Percentiles rank a stretch among this genome's conserved stretches.
These are phyloP conservation scores for Dactylellina sp. DNA, from an alignment of 2,329 filamentous ascomycete genomes.

Conservation along the genomic window DNA sequence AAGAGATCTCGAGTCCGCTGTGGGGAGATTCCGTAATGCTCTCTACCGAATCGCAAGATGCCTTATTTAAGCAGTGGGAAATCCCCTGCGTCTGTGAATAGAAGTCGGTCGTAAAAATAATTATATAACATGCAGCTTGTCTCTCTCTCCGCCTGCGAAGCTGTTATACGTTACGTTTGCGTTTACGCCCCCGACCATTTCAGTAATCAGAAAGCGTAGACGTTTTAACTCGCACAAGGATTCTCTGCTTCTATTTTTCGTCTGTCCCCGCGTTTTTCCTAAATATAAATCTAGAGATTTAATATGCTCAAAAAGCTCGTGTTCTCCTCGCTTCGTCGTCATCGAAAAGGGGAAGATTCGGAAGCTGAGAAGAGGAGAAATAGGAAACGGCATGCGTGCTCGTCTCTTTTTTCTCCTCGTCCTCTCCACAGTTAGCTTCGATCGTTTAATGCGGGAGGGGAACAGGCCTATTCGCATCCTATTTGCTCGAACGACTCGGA, in stretches of 20 bases:
- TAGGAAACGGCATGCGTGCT: constrained; percentile 53
- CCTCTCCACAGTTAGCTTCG: constrained; percentile 47
- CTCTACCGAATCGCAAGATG: constrained; percentile 9
- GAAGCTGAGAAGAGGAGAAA: constrained; percentile 37
- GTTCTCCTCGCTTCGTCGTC: constrained; percentile 41
- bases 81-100: constrained; percentile 28
- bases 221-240: constrained; percentile 46
- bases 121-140: not conserved
- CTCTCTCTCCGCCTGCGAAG: constrained; percentile 10
- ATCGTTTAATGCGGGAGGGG: constrained; percentile 41
- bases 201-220: constrained; percentile 21
- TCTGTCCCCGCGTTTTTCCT: constrained; percentile 32
- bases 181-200: constrained; percentile 6
- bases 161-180: constrained; percentile 18
- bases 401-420: constrained; percentile 21
- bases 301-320: constrained; percentile 12
- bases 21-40: not conserved
- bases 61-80: constrained; percentile 52
- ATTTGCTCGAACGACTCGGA: constrained; percentile 16
- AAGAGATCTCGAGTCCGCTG: constrained; percentile 3
- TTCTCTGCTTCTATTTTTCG: constrained; percentile 11
- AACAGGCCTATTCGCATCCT: constrained; percentile 22
- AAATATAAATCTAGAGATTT: constrained; percentile 19
- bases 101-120: not conserved
- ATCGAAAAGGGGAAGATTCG: constrained; percentile 50